Conservation (phyloP, 2,329 filamentous ascomycete genomes). For the Calonectria pteridis region DNA sequence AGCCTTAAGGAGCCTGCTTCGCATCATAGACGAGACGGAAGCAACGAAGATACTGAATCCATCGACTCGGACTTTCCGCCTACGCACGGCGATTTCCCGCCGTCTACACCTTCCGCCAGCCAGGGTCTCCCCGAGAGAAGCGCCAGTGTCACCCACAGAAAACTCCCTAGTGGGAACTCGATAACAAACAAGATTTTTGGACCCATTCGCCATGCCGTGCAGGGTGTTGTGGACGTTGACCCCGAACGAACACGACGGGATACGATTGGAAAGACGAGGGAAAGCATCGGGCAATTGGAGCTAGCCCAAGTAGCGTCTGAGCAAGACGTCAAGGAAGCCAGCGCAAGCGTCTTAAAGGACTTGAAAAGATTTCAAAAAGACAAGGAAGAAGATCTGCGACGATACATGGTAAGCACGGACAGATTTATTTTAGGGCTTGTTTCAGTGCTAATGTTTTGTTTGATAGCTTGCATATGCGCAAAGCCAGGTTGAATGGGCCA, state of each 20-base stretch:
- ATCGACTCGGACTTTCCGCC: constrained; percentile 97
- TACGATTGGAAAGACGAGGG: constrained; percentile 94
- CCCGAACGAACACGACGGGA: constrained; percentile 93
- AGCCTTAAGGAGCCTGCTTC: constrained; percentile 65
- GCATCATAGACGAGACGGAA: constrained; percentile 66
- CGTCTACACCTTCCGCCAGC: constrained; percentile 77
- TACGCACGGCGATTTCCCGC: constrained; percentile 78
- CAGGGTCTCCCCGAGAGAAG: constrained; percentile 75
- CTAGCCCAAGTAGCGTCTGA: constrained; percentile 90
- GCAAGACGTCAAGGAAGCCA: constrained; percentile 94
- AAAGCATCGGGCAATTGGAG: constrained; percentile 87
- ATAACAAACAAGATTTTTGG: constrained; percentile 96
- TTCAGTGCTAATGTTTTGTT: constrained; percentile 35
- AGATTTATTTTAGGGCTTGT: not conserved
- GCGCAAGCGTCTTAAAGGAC: constrained; percentile 87
- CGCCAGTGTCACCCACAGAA: constrained; percentile 72
- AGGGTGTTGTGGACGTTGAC: constrained; percentile 96
- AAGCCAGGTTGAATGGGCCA: constrained; percentile 94
- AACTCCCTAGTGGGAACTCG: constrained; percentile 87
- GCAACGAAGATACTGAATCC: constrained; percentile 83
- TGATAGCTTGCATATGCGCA: constrained; percentile 88
- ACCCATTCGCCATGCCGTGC: constrained; percentile 92
- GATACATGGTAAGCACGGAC: constrained; percentile 86
- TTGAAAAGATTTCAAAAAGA: constrained; percentile 93
- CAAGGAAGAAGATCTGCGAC: constrained; percentile 93